Conservation (phyloP, 2,329 filamentous ascomycete species). For the Fusarium sp. region DNA sequence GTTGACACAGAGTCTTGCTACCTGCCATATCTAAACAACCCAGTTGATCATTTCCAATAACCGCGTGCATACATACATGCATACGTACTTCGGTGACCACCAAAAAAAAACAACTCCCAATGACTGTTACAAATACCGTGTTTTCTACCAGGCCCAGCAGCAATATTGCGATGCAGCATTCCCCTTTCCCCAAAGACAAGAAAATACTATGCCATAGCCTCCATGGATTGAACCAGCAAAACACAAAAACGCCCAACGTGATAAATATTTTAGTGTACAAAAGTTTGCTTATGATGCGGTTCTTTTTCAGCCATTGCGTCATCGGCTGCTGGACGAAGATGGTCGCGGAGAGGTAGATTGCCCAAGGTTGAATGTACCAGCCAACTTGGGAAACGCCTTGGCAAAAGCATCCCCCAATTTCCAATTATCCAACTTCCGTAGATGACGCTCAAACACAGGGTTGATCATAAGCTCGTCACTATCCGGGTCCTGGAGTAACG, state of each 20-base stretch:
- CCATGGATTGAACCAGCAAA: not conserved
- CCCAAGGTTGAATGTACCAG: conserved; percentile 46
- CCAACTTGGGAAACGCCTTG: conserved; percentile 67
- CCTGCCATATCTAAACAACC: not conserved
- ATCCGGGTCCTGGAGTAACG: conserved; percentile 69
- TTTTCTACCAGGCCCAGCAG: not conserved
- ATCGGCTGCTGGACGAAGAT: conserved; percentile 34
- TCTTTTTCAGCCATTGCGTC: not conserved
- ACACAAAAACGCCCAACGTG: not conserved
- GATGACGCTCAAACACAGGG: conserved; percentile 84
- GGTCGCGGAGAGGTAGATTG: conserved; percentile 27
- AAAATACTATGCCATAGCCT: not conserved
- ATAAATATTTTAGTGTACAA: conserved; percentile 1
- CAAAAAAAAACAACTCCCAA: not conserved
- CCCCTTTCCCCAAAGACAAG: not conserved
- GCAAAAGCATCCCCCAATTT: conserved; percentile 77
- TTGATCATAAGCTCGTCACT: conserved; percentile 81
- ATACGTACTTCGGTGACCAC: not conserved
- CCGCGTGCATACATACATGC: not conserved
- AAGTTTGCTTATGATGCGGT: not conserved
- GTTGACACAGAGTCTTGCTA: not conserved
- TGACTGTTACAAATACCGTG: not conserved
- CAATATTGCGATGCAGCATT: not conserved
- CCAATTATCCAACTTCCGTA: conserved; percentile 84
- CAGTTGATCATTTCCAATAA: not conserved